Conservation (phyloP, 495 filamentous ascomycete genomes). For the Podospora sp. region DNA sequence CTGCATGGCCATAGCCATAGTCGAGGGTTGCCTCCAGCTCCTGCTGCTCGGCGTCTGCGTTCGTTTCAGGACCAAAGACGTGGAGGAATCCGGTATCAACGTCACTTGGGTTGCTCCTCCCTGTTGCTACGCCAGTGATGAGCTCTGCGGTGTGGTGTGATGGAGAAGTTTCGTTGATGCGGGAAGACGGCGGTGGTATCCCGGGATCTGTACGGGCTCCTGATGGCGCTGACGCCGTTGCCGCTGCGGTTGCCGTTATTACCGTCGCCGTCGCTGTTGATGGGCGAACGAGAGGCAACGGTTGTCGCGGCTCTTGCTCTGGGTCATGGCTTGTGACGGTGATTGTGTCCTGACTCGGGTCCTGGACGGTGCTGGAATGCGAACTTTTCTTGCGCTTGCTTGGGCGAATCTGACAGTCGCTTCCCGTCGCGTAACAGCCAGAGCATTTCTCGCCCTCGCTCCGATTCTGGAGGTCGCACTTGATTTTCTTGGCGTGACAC, state of each 20-base stretch:
- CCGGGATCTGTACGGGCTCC: too few relatives aligned
- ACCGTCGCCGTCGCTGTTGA: background rate
- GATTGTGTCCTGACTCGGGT: background rate
- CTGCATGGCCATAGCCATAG: slow-evolving; percentile 21
- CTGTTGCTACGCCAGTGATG: slow-evolving; percentile 24
- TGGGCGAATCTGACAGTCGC: slow-evolving; percentile 30
- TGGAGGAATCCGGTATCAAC: slow-evolving; percentile 35
- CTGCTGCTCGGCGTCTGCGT: slow-evolving; percentile 32
- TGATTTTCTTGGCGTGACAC: slow-evolving; percentile 43
- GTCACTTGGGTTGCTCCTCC: slow-evolving; percentile 30
- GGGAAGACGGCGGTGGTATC: too few relatives aligned
- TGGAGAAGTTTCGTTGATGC: background rate
- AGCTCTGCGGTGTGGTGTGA: slow-evolving; percentile 20
- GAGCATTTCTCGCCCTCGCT: slow-evolving; percentile 33
- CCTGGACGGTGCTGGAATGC: background rate
- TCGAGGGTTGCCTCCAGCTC: slow-evolving; percentile 31
- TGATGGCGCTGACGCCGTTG: too few relatives aligned
- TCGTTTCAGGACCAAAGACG: slow-evolving; percentile 29
- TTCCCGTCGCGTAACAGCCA: slow-evolving; percentile 34
- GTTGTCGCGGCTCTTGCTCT: background rate
- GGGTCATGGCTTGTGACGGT: background rate
- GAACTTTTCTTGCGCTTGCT: slow-evolving; percentile 30
- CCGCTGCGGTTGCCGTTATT: background rate
- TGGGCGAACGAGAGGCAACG: background rate
- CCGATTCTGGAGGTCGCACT: slow-evolving; percentile 40